These are phyloP conservation scores for Leccinum pachyderme DNA, from an alignment of 1,284 basidiomycete species.

Conservation along the genomic window DNA sequence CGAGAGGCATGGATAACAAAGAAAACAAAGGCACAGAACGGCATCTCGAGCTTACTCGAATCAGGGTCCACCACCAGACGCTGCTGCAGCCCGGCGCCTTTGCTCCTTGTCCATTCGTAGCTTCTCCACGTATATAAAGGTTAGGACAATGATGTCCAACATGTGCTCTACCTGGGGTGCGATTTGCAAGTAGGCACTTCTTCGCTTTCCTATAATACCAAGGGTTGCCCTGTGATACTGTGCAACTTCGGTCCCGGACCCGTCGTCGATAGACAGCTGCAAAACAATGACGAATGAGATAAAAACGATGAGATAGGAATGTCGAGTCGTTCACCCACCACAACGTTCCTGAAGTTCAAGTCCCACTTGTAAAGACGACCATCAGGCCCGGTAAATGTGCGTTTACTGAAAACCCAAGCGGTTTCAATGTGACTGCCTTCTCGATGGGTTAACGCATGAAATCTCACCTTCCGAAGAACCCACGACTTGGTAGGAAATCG, in stretches of 20 bases:
- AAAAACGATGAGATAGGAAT: not conserved
- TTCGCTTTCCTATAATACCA: constrained; percentile 23
- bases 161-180: constrained; percentile 35
- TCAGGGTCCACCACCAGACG: constrained; percentile 20
- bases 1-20: not conserved
- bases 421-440: not conserved
- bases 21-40: not conserved
- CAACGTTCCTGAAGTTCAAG: constrained; percentile 12
- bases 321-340: constrained; percentile 12
- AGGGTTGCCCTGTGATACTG: constrained; percentile 27
- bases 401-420: constrained; percentile 16
- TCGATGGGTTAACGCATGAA: not conserved
- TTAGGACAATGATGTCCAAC: constrained; percentile 38
- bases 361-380: constrained; percentile 29
- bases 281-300: not conserved
- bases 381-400: constrained; percentile 28
- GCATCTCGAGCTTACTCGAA: not conserved
- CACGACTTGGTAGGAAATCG: constrained; percentile 19
- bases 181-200: constrained; percentile 35
- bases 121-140: constrained; percentile 40
- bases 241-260: constrained; percentile 20
- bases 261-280: constrained; percentile 26
- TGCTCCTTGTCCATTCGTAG: constrained; percentile 29
- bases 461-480: constrained; percentile 21
- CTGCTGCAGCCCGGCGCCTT: constrained; percentile 3